Conservation (phyloP, 83 land plant species). For the Picea abies region DNA sequence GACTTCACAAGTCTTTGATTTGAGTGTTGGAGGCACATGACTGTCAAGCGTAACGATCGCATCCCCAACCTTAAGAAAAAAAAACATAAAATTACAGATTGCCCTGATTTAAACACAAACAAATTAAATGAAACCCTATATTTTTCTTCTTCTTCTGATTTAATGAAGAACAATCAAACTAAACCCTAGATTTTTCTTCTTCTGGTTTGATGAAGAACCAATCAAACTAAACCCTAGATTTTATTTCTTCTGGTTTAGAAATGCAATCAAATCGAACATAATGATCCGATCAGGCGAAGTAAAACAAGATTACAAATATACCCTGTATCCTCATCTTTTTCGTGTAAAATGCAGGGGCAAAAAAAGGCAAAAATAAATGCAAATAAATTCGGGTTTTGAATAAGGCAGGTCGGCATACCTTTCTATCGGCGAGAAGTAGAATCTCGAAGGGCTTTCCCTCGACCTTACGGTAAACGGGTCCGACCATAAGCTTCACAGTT, state of each 20-base stretch:
- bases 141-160: no score
- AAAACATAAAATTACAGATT: no score
- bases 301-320: neutral
- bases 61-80: constrained; percentile 34
- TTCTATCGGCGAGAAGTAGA: constrained; percentile 56
- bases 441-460: constrained; percentile 59
- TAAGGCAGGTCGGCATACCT: constrained; percentile 26
- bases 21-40: constrained; percentile 30
- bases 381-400: no score
- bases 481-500: constrained; percentile 59
- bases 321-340: no score
- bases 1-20: constrained; percentile 29
- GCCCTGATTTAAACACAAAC: no score
- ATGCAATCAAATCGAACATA: neutral
- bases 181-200: no score
- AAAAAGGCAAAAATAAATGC: no score
- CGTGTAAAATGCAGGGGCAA: neutral
- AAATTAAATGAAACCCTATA: no score
- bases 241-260: no score
- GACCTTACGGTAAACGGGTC: constrained; percentile 65
- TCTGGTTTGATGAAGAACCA: no score
- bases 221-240: no score
- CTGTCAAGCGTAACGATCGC: constrained; percentile 31
- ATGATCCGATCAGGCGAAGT: neutral
- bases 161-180: no score